Conservation (phyloP, 2,329 filamentous ascomycete species). For the Sarocladiaceae sp. region DNA sequence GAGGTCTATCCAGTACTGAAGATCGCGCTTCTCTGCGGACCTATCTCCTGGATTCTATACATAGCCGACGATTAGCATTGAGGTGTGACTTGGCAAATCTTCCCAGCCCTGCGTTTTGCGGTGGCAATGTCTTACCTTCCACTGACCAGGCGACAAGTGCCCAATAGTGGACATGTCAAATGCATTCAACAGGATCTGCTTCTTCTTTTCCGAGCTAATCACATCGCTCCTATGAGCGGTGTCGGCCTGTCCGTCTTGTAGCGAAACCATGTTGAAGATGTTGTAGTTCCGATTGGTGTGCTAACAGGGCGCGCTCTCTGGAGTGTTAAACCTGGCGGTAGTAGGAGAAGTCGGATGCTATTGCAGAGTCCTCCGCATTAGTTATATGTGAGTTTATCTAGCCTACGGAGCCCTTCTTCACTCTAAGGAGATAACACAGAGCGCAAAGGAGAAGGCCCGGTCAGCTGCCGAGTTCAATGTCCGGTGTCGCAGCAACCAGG, state of each 20-base stretch:
- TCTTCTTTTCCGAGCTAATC: conserved; percentile 18
- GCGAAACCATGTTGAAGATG: no score
- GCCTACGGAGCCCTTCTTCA: no score
- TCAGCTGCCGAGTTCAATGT: not conserved
- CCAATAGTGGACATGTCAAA: conserved; percentile 30
- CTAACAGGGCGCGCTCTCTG: no score
- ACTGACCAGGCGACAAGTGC: conserved; percentile 21
- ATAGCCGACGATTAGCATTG: not conserved
- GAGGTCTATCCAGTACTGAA: conserved; percentile 55
- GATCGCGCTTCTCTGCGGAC: conserved; percentile 53
- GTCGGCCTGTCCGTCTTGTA: not conserved
- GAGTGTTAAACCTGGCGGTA: no score
- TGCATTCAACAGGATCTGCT: conserved; percentile 35
- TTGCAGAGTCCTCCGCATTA: no score
- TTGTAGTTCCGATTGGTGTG: no score
- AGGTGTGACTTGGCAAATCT: not conserved
- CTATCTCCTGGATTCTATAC: conserved; percentile 55
- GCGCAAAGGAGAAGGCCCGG: not conserved
- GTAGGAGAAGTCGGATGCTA: no score
- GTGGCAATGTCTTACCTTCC: conserved; percentile 1
- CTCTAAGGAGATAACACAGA: no score
- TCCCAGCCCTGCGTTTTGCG: not conserved
- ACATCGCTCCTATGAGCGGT: not conserved
- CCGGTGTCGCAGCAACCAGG: not conserved
- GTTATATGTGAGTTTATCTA: no score